Evolutionary conservation across 2,329 filamentous ascomycete genomes (phyloP).

Genomic region (Pleoardoris graminearum): DNA sequence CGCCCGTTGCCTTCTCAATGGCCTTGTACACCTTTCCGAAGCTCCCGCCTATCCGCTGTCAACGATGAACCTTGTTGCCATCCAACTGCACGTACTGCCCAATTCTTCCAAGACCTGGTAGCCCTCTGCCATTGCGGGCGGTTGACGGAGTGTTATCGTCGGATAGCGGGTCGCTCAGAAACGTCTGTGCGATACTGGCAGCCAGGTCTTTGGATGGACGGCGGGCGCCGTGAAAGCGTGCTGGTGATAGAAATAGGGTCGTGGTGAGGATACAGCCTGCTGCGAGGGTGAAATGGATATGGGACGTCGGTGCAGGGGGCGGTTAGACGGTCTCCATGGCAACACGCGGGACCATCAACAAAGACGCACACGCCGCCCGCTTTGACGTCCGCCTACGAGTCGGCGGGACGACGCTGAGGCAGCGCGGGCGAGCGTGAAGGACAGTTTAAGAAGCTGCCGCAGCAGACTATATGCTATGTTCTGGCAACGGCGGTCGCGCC

Average conservation of each 20-base stretch:
- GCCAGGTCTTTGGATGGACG: constrained; percentile 31
- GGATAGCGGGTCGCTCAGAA: constrained; percentile 24
- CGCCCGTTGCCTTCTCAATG: constrained; percentile 85
- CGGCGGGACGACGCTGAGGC: constrained; percentile 1
- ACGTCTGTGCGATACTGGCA: constrained; percentile 12
- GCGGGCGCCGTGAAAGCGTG: constrained; percentile 27
- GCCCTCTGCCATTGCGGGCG: constrained; percentile 70
- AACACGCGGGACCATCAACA: constrained; percentile 34
- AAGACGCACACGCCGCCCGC: constrained; percentile 28
- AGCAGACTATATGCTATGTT: neutral
- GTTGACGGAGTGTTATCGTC: constrained; percentile 20
- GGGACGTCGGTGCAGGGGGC: constrained; percentile 19
- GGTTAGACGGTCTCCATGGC: constrained; percentile 26
- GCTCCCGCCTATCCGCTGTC: constrained; percentile 70
- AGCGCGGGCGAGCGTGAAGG: constrained; percentile 1
- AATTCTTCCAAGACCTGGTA: constrained; percentile 97
- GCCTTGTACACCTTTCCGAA: constrained; percentile 98
- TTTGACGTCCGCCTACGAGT: constrained; percentile 13
- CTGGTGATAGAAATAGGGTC: constrained; percentile 34
- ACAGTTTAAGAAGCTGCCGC: neutral
- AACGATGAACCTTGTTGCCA: constrained; percentile 12
- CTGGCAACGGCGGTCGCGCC: neutral
- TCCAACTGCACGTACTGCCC: constrained; percentile 67
- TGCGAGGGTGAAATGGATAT: constrained; percentile 23
- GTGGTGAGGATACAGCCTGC: constrained; percentile 15